A percentile compares a stretch with the other conserved stretches of the same genome.
phyloP scores from a whole-genome alignment of 1,284 basidiomycete genomes.

The Melampsora americana region DNA sequence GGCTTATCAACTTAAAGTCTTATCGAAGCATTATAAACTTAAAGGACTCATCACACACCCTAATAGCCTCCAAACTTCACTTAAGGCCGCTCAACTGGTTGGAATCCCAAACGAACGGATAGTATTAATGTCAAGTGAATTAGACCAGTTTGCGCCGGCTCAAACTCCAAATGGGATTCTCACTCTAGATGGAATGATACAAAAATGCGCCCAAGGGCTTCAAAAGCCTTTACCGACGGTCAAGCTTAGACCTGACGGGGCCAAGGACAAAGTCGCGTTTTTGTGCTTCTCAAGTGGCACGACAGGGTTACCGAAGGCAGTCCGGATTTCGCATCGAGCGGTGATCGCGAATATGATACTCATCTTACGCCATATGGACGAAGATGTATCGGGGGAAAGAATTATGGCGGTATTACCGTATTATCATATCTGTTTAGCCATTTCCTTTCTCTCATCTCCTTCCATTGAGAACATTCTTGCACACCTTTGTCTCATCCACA shows the following conservation, averaged over 20 bases:
- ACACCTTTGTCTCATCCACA: neutral
- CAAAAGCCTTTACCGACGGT: constrained; percentile 59
- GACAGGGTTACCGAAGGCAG: constrained; percentile 73
- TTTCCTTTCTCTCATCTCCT: neutral
- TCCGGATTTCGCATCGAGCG: constrained; percentile 3
- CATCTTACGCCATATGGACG: neutral
- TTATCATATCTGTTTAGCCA: constrained; percentile 18
- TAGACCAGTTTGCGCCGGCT: constrained; percentile 45
- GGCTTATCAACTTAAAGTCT: constrained; percentile 49
- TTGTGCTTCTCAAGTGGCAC: constrained; percentile 76
- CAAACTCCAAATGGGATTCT: constrained; percentile 45
- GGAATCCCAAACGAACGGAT: constrained; percentile 62
- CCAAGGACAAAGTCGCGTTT: constrained; percentile 67
- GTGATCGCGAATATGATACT: constrained; percentile 15
- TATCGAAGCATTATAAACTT: constrained; percentile 59
- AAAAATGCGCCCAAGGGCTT: constrained; percentile 58
- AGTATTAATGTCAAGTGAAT: constrained; percentile 58
- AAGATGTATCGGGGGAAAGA: neutral
- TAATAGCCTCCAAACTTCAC: constrained; percentile 59
- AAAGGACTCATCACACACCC: constrained; percentile 64
- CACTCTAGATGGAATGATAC: constrained; percentile 60
- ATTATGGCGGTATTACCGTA: constrained; percentile 10
- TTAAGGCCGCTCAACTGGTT: constrained; percentile 60
- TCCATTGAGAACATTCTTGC: neutral
- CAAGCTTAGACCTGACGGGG: constrained; percentile 64